Evolutionary conservation across 2,329 filamentous ascomycete genomes (phyloP), one percentile per base, ranked within the genome.

Genomic region (Cercospora sp.): DNA sequence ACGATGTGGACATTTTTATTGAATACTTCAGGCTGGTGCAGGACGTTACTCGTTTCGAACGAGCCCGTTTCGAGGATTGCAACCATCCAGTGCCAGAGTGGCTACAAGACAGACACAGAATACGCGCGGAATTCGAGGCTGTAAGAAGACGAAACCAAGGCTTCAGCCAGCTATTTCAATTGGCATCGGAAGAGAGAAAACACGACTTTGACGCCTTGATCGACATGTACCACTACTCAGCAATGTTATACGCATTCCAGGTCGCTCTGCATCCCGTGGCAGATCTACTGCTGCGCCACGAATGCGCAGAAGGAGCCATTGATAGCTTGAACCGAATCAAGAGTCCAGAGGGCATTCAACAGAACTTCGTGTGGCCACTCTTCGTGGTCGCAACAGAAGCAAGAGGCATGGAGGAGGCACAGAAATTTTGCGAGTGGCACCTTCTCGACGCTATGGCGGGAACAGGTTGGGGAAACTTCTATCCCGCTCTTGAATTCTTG

Each of bases 331-430:
- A 63, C 13, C 60, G 39, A 9, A 63, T 67, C 9, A 31, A 60
- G 12, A 45, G 53, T 20, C 13, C 45, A 10, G 28, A 48, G 20
- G 60, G 51, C 28, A 63, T 63, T 23, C 59, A 66, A 18, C 59
- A 67, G 20, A 23, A 51, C 26, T 58, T 60, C 26, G 36, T 67
- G 16, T 67, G 60, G 65, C 65, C 60, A n/a, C 65, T 67, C 12
- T 67, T 63, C 26, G 59, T 67, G 12, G 39, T 63, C 13, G 60
- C 59, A 8, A 63, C 60, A 10, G 65, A 63, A 55, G 65, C 65
- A 1, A 20, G 48, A 16, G 60, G 60, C 7, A 16, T 58, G 55
- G n/a, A 51, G 33, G 60, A 63, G 12, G 23, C 62, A 30, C 60
- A 67, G 16, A 23, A 30, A 4, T 67, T 59, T n/a, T 63, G 55